Evolutionary conservation across 306 rosid species (phyloP).

Genomic region (Cyamopsis tetragonoloba): DNA sequence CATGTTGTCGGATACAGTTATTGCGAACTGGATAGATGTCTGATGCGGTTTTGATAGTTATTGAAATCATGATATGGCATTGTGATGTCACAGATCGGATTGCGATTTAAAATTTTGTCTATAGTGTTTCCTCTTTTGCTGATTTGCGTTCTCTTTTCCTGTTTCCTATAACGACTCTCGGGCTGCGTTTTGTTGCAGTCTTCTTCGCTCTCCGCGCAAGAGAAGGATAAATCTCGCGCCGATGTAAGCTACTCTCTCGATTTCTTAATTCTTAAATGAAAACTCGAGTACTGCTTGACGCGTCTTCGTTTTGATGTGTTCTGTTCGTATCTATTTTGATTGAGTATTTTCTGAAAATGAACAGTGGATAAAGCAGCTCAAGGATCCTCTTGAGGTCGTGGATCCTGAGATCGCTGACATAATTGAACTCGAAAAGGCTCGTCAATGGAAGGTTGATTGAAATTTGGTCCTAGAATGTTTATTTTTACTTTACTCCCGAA

Average conservation of each 20-base stretch:
- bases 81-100: too few relatives aligned
- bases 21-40: too few relatives aligned
- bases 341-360: neutral
- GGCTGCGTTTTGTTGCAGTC: constrained; percentile 46
- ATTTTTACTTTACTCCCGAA: neutral
- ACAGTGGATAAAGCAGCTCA: constrained; percentile 86
- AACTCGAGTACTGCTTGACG: too few relatives aligned
- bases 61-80: too few relatives aligned
- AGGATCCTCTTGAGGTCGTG: constrained; percentile 65
- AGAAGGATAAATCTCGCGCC: constrained; percentile 49
- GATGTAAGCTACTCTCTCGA: constrained; percentile 43
- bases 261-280: too few relatives aligned
- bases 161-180: neutral
- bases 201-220: constrained; percentile 48
- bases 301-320: neutral
- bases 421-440: constrained; percentile 87
- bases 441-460: constrained; percentile 68
- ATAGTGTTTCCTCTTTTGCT: neutral
- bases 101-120: too few relatives aligned
- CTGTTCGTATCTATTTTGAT: constrained; percentile 5
- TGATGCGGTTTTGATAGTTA: too few relatives aligned
- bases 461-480: neutral
- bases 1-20: too few relatives aligned
- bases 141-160: neutral
- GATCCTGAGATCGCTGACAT: constrained; percentile 81